Percentiles rank a stretch among this genome's conserved stretches.
phyloP scores from a whole-genome alignment of 495 filamentous ascomycete genomes.

The Baudoinia panamericana region DNA sequence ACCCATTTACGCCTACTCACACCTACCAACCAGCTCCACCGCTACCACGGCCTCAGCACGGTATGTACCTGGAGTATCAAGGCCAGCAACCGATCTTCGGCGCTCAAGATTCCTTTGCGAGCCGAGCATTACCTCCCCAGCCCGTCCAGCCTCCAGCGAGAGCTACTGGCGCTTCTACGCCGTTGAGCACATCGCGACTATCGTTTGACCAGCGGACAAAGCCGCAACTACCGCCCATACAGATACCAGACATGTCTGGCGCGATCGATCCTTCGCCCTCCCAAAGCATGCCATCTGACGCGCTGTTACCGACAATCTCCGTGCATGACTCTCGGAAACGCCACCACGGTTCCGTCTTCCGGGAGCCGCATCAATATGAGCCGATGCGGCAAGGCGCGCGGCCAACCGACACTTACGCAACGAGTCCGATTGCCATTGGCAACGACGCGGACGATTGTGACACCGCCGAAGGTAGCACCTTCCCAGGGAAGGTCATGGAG shows the following conservation, averaged over 20 bases:
- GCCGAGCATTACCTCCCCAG: slow-evolving; percentile 18
- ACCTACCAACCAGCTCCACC: slow-evolving; percentile 5
- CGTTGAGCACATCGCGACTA: slow-evolving; percentile 4
- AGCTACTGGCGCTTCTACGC: slow-evolving; percentile 8
- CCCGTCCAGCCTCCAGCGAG: slow-evolving; percentile 22
- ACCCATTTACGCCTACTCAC: background rate
- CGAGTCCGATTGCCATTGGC: background rate
- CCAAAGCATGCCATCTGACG: background rate
- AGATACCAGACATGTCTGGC: slow-evolving; percentile 16
- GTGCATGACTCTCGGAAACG: background rate
- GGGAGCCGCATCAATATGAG: slow-evolving; percentile 6
- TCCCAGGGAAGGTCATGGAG: background rate
- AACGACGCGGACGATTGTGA: background rate
- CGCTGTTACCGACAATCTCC: background rate
- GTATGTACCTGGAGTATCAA: background rate
- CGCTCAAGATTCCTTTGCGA: slow-evolving; percentile 12
- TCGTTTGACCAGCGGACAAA: background rate
- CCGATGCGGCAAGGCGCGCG: slow-evolving; percentile 8
- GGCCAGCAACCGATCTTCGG: background rate
- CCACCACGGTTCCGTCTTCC: slow-evolving; percentile 4
- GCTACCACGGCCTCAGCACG: no score
- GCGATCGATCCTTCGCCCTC: slow-evolving; percentile 14
- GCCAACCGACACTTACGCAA: background rate
- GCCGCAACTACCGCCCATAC: slow-evolving; percentile 17
- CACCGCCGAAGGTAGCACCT: background rate